Evolutionary conservation across 2,329 filamentous ascomycete genomes (phyloP).

Genomic region (Penicillium sp.): DNA sequence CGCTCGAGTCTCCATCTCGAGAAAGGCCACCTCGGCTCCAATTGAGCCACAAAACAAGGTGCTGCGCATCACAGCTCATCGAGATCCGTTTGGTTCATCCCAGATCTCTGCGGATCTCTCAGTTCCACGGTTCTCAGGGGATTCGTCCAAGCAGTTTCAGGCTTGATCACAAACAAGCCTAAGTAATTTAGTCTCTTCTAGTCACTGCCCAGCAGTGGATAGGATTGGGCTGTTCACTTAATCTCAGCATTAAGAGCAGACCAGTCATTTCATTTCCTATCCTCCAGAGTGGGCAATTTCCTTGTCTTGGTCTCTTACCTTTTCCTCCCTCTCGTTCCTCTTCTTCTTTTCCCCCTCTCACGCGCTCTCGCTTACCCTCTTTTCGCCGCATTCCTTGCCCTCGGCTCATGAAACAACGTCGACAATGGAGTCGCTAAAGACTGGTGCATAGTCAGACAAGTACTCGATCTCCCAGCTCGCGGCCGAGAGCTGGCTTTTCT

Average conservation of each 20-base stretch:
- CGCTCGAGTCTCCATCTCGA: background rate
- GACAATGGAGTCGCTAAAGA: slow-evolving; percentile 5
- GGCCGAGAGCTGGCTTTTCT: slow-evolving; percentile 4
- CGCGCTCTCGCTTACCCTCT: slow-evolving; percentile 2
- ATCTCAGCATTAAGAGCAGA: slow-evolving; percentile 25
- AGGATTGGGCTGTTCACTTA: slow-evolving; percentile 25
- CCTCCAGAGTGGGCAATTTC: slow-evolving; percentile 10
- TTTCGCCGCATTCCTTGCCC: background rate
- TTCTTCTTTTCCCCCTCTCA: slow-evolving; percentile 3
- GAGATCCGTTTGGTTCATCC: background rate
- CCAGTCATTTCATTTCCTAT: slow-evolving; percentile 15
- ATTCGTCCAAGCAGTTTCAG: slow-evolving; percentile 22
- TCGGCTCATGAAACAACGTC: slow-evolving; percentile 2
- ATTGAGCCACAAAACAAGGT: background rate
- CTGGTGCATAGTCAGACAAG: background rate
- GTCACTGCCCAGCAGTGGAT: slow-evolving; percentile 13
- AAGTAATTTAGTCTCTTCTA: slow-evolving; percentile 23
- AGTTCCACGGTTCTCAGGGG: slow-evolving; percentile 13
- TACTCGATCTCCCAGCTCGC: background rate
- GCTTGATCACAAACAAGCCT: slow-evolving; percentile 19
- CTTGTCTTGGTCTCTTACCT: slow-evolving; percentile 14
- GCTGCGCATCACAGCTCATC: background rate
- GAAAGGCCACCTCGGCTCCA: background rate
- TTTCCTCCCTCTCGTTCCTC: slow-evolving; percentile 7
- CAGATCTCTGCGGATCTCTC: slow-evolving; percentile 6